Conservation (phyloP, 1,284 basidiomycete species). For the Kalmanozyma brasiliensis region DNA sequence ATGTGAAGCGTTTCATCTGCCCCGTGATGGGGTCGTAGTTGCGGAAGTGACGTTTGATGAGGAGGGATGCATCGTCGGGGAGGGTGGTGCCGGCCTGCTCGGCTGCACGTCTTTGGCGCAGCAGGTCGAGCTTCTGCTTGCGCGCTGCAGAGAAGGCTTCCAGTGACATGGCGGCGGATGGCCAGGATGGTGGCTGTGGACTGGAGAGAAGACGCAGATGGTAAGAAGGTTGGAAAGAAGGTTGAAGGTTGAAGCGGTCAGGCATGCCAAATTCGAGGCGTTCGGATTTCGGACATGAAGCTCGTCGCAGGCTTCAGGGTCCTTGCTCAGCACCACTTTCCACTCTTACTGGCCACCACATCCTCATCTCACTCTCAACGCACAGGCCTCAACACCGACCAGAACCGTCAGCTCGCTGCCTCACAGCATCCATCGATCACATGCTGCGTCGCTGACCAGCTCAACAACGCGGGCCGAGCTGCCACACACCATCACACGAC, state of each 20-base stretch:
- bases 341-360: too few relatives aligned
- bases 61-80: conserved; percentile 3
- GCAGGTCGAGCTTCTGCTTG: conserved; percentile 82
- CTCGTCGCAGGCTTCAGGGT: not conserved
- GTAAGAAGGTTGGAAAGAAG: not conserved
- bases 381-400: too few relatives aligned
- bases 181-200: not conserved
- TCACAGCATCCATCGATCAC: not conserved
- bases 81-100: conserved; percentile 31
- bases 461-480: not conserved
- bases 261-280: conserved; percentile 2
- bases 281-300: conserved; percentile 14
- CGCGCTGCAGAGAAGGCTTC: conserved; percentile 84
- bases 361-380: too few relatives aligned
- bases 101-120: conserved; percentile 78
- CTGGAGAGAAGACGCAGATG: not conserved
- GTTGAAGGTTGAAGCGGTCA: conserved; percentile 1
- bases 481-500: not conserved
- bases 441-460: not conserved
- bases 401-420: too few relatives aligned
- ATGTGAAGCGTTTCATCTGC: conserved; percentile 68
- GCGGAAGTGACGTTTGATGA: conserved; percentile 64
- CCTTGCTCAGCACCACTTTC: not conserved
- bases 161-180: conserved; percentile 66
- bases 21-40: conserved; percentile 67